Evolutionary conservation across 2,329 filamentous ascomycete species (phyloP), one percentile per base, ranked within the genome.

Genomic region (Alternaria triticimaculans): DNA sequence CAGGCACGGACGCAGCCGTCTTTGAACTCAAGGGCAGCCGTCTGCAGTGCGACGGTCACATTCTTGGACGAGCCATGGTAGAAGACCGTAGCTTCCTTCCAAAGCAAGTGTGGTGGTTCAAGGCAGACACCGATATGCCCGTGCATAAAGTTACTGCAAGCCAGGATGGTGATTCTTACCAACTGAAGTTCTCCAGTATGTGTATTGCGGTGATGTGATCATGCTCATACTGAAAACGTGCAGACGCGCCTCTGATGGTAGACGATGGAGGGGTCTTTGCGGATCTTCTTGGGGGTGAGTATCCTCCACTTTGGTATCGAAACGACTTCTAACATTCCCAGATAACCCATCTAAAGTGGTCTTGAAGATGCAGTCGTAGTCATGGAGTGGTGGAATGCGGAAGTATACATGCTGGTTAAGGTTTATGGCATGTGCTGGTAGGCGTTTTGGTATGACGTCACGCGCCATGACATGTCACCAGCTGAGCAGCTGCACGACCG

Each of bases 71-170:
- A 46, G 28, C 53, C 49, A 21, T 50, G 15, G 49, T 46, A 37
- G 71, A 73, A 48, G 58, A 73, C 46, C 67, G 71, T 18, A 71
- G 68, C 60, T 60, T 69, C 26, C 28, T 44, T 10, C 71, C 71
- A n/a, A 73, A 73, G 60, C 55, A 55, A 30, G 68, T 73, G 18
- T 67, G 41, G 18, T 73, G 71, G 71, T 73, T 68, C 68, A 72
- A 72, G 55, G 58, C 54, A 4, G 68, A 70, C 11, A 65, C 53
- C 11, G 56, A 62, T 15, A 51, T 49, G 15, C 59, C 43, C 7
- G 60, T 69, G 5, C 57, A 66, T n/a, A 63, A 67, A 37, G 71
- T 73, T n/a, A 66, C 58, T 37, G 69, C 68, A 23, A 58, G 59
- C 14, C 50, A 67, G 48, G 60, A 72, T 5, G 70, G 64, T 33